Percentiles rank a stretch among this genome's conserved stretches.
Evolutionary conservation across 129 eudicot species (phyloP).

Genomic region (Tanacetum coccineum): DNA sequence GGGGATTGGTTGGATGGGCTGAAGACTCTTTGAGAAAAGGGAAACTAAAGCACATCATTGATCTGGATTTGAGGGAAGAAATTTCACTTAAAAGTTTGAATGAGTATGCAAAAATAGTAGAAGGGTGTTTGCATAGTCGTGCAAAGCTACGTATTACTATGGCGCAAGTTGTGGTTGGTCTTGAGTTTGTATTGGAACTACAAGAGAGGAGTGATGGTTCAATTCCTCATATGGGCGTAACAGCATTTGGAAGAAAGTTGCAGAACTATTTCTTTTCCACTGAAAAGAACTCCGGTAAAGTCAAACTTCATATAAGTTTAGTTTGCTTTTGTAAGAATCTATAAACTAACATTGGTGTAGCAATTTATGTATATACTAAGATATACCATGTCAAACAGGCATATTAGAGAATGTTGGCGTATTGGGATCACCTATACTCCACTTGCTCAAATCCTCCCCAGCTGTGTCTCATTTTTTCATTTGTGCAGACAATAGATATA

Average conservation of each 20-base stretch:
- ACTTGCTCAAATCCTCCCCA: no score
- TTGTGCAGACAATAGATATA: neutral
- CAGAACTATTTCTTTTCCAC: constrained; percentile 10
- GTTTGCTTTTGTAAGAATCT: no score
- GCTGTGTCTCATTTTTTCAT: neutral
- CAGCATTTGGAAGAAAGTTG: constrained; percentile 2
- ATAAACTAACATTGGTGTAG: no score
- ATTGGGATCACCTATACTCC: no score
- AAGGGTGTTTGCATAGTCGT: constrained; percentile 7
- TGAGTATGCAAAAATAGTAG: neutral
- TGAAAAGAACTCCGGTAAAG: neutral
- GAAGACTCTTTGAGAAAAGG: neutral
- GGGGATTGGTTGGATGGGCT: constrained; percentile 11
- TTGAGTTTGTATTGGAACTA: neutral
- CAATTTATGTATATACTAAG: no score
- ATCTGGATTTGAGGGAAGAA: neutral
- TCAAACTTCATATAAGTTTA: no score
- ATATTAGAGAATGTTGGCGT: no score
- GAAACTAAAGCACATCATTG: neutral
- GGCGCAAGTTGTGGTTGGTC: constrained; percentile 6
- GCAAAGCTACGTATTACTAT: neutral
- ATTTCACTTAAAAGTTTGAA: constrained; percentile 7
- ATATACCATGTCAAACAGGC: no score
- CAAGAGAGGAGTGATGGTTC: neutral
- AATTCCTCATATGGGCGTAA: neutral